phyloP scores from a whole-genome alignment of 805 yeast genomes.

The Nakazawaea ernobii region DNA sequence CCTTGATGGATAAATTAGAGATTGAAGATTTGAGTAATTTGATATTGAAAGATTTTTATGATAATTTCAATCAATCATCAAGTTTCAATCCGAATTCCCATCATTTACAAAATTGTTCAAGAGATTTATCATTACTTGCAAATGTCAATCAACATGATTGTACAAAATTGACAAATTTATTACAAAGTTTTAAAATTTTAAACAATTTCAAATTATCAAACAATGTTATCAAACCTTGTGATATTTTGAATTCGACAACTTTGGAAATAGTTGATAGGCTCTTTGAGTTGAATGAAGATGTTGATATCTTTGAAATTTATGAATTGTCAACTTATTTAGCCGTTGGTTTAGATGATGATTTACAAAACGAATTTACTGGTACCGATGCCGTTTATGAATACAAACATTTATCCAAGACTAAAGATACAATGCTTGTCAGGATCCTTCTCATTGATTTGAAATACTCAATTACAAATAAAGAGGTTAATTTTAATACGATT shows the following conservation, averaged over 20 bases:
- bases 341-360: conserved; percentile 2
- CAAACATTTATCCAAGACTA: conserved; percentile 1
- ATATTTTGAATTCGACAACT: neutral
- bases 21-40: neutral
- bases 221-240: conserved; percentile 2
- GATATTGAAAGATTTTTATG: conserved; percentile 8
- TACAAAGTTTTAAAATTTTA: conserved; percentile 5
- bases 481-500: conserved; percentile 1
- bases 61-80: conserved; percentile 5
- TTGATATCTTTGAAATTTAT: conserved; percentile 8
- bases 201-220: conserved; percentile 4
- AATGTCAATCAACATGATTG: neutral
- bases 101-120: conserved; percentile 4
- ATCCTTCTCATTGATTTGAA: conserved; percentile 3
- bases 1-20: neutral
- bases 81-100: conserved; percentile 9
- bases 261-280: conserved; percentile 6
- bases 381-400: neutral
- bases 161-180: neutral
- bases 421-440: neutral
- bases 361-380: neutral
- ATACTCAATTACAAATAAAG: neutral
- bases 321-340: neutral
- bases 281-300: conserved; percentile 8
- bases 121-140: conserved; percentile 4